phyloP scores from a whole-genome alignment of 179 eudicot genomes.

The Beta macrorhiza region DNA sequence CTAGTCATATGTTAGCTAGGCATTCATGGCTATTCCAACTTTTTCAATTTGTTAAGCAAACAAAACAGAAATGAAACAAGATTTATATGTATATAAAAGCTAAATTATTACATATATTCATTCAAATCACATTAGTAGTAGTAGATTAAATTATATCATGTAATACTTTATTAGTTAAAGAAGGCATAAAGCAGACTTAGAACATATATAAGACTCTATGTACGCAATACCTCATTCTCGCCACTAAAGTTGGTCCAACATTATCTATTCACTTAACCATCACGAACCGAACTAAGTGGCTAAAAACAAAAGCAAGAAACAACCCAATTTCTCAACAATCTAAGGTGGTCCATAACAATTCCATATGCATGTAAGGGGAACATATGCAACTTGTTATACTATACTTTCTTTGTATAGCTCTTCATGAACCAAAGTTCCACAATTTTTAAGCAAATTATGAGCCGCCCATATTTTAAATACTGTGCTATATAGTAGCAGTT shows the following conservation, averaged over 20 bases:
- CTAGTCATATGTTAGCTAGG: slow-evolving; percentile 27
- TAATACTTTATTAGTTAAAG: too few relatives aligned
- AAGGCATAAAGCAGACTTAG: too few relatives aligned
- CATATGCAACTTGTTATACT: slow-evolving; percentile 7
- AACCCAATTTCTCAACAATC: not conserved
- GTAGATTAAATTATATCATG: not conserved
- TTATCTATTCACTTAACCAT: not conserved
- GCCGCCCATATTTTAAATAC: not conserved
- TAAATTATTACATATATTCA: not conserved
- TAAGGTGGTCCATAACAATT: slow-evolving; percentile 12
- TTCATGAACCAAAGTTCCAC: not conserved
- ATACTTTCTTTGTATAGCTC: slow-evolving; percentile 5
- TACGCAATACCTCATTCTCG: not conserved
- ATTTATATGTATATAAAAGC: not conserved
- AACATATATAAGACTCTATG: not conserved
- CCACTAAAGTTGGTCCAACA: not conserved
- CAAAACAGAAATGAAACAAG: not conserved
- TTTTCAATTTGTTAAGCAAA: not conserved
- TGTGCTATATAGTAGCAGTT: too few relatives aligned
- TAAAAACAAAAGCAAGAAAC: not conserved
- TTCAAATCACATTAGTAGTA: not conserved
- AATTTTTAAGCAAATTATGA: not conserved
- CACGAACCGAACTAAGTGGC: not conserved
- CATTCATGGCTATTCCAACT: slow-evolving; percentile 16
- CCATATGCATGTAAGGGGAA: slow-evolving; percentile 3